Percentiles rank a stretch among this genome's conserved stretches.
Evolutionary conservation across 2,329 filamentous ascomycete genomes (phyloP).

Genomic region (Pseudogymnoascus sp.): DNA sequence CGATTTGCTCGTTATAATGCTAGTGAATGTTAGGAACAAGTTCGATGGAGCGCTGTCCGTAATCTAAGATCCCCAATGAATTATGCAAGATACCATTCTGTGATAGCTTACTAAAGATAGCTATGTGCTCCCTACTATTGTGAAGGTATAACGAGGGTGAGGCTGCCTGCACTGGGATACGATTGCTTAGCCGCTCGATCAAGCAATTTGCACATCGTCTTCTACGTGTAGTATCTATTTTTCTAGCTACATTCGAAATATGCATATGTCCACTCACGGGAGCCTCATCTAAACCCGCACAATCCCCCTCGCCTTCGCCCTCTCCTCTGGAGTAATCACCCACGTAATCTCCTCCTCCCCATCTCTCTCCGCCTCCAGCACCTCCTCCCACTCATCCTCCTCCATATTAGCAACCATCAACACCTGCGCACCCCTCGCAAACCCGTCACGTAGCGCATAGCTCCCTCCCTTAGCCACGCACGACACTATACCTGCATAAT

Average conservation of each 20-base stretch:
- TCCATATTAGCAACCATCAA: conserved; percentile 89
- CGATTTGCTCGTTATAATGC: too few species aligned
- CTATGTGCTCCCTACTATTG: too few species aligned
- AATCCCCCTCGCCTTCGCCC: conserved; percentile 61
- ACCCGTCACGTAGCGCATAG: conserved; percentile 70
- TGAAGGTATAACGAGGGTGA: too few species aligned
- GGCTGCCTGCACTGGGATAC: too few species aligned
- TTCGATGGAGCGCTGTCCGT: too few species aligned
- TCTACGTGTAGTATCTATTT: background rate
- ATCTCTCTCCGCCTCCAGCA: conserved; percentile 41
- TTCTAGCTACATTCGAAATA: background rate
- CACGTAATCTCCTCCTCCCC: conserved; percentile 60
- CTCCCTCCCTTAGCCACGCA: conserved; percentile 58
- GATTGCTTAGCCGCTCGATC: too few species aligned
- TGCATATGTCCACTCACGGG: background rate
- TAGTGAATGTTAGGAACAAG: too few species aligned
- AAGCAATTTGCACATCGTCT: too few species aligned
- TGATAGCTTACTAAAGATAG: too few species aligned
- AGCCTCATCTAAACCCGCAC: conserved; percentile 32
- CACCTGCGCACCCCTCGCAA: conserved; percentile 69
- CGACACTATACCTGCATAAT: conserved; percentile 67
- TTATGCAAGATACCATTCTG: too few species aligned
- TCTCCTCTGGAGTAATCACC: conserved; percentile 66
- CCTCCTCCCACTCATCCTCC: conserved; percentile 87
- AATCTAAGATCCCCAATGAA: too few species aligned